phyloP scores from a whole-genome alignment of 73 alveolate genomes.

The Paramecium bursaria region DNA sequence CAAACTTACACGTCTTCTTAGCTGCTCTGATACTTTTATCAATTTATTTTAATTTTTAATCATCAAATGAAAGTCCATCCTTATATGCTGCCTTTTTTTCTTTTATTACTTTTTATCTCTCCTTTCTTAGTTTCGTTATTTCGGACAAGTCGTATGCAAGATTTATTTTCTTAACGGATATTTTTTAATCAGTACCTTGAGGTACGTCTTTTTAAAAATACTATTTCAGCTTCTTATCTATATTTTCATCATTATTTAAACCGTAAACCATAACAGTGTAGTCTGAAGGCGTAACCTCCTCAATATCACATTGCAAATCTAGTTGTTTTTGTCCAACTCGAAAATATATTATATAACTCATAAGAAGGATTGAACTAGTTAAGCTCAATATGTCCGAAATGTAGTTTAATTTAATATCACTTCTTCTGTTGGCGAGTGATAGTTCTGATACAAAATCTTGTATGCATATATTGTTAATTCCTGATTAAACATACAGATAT shows the following conservation, averaged over 20 bases:
- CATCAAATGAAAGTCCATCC: not conserved
- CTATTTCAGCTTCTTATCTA: constrained; percentile 16
- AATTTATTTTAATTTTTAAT: constrained; percentile 8
- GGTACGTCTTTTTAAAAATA: constrained; percentile 56
- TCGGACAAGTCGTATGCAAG: constrained; percentile 67
- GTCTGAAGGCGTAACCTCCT: constrained; percentile 72
- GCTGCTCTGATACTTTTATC: not conserved
- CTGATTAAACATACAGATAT: not conserved
- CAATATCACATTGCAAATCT: constrained; percentile 64
- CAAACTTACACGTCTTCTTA: constrained; percentile 5
- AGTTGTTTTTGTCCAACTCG: constrained; percentile 47
- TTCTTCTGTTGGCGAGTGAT: constrained; percentile 56
- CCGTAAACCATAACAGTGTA: constrained; percentile 70
- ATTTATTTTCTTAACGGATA: constrained; percentile 34
- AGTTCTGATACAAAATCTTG: constrained; percentile 39
- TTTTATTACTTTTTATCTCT: not conserved
- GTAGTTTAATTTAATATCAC: not conserved
- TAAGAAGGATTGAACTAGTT: constrained; percentile 25
- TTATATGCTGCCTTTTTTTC: constrained; percentile 33
- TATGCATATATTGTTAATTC: not conserved
- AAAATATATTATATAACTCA: constrained; percentile 32
- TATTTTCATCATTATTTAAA: not conserved
- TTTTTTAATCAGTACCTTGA: constrained; percentile 9
- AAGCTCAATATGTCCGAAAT: constrained; percentile 11
- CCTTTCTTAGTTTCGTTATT: constrained; percentile 1